phyloP scores from a whole-genome alignment of 805 yeast species.

The Spathaspora sp. region DNA sequence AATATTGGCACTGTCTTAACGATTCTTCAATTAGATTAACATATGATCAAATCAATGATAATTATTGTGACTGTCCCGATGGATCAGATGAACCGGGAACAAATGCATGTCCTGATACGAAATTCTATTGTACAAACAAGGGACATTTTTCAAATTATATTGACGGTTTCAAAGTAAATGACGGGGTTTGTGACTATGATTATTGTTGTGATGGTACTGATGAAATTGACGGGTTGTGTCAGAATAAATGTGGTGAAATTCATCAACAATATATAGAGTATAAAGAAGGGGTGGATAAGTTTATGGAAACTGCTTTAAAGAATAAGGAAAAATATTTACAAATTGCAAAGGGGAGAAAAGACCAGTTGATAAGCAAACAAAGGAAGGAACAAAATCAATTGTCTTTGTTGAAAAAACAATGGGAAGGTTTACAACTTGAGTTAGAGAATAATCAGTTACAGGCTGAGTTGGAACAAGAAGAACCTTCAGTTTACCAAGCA shows the following conservation, averaged over 20 bases:
- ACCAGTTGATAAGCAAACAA: conserved; percentile 10
- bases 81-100: conserved; percentile 98
- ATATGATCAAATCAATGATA: conserved; percentile 71
- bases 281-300: conserved; percentile 10
- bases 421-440: conserved; percentile 3
- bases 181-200: conserved; percentile 89
- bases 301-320: conserved; percentile 21
- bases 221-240: conserved; percentile 56
- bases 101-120: conserved; percentile 58
- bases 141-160: conserved; percentile 65
- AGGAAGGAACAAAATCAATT: conserved; percentile 1
- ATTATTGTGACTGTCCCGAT: conserved; percentile 95
- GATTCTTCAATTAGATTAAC: conserved; percentile 64
- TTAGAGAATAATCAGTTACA: too few relatives aligned
- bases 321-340: conserved; percentile 23
- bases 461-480: conserved; percentile 1
- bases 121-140: conserved; percentile 73
- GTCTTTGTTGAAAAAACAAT: background rate
- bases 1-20: conserved; percentile 62
- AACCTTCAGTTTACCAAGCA: conserved; percentile 13
- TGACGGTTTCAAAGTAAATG: conserved; percentile 68
- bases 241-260: conserved; percentile 52
- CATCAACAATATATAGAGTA: conserved; percentile 29
- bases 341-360: conserved; percentile 15
- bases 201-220: conserved; percentile 94